Evolutionary conservation across 2,329 filamentous ascomycete species (phyloP), one percentile per base, ranked within the genome.

Genomic region (Xylaria sp.): DNA sequence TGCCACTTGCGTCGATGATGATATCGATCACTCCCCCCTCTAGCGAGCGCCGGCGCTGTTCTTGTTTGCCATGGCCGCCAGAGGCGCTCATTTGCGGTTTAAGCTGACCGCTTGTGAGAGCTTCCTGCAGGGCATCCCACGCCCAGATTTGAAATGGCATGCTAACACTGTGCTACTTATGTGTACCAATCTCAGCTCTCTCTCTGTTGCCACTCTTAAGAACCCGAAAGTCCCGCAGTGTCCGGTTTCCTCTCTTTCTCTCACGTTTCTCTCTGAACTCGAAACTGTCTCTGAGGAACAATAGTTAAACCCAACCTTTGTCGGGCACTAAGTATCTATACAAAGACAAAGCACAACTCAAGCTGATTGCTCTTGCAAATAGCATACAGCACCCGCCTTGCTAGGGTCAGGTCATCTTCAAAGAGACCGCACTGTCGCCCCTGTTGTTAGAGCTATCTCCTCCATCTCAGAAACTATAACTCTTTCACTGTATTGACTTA

Each of bases 341-440:
- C 63, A 43, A 61, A 59, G 54, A 63, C 55, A 60, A 63, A 62
- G 46, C 52, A 55, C 41, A 55, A 59, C 51, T 52, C 52, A 58
- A 60, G 59, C 63, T 68, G 59, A 63, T 63, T 64, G 59, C 65
- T 62, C 68, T 67, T 66, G 51, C 65, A 66, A 66, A 57, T 67
- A 67, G 57, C 62, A 66, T 53, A 65, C 62, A 58, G 58, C 62
- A 58, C 67, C 67, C 62, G 60, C 54, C 58, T 64, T 54, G 54
- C 62, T 60, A 54, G 60, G 60, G 63, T 60, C 61, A 64, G 41
- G 37, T 61, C 51, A 58, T 51, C 64, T 62, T 58, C 60, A 61
- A 67, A 54, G 62, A 55, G 41, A 53, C 52, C 17, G 25, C 41
- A 48, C 46, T 43, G 58, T 56, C 43, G 54, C 49, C 51, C 47